Evolutionary conservation across 345 rosid species (phyloP), one percentile per base, ranked within the genome.

Genomic region (Adansonia digitata): DNA sequence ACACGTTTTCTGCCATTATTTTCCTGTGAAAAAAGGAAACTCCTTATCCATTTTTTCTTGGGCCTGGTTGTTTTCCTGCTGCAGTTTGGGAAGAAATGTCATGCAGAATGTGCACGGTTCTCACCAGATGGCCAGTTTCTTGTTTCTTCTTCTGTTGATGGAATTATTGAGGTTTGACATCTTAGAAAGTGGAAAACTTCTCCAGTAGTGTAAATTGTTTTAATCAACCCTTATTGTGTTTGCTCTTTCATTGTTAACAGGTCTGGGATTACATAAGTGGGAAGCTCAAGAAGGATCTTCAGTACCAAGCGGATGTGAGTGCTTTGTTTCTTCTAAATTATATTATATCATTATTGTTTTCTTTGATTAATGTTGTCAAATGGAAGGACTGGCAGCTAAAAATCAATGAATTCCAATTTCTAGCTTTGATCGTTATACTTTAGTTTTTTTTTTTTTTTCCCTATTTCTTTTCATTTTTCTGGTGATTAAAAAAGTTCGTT

Each of bases 101-200:
- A 93, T 78, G 97, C 97, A n/a, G 99, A 95, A 86, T 90, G 91
- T 71, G 93, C 97, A 74, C 82, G 90, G 74, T 93, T 95, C 81
- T 95, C 99, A 61, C 97, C 97, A 66, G 99, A 95, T 80, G 99
- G 99, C 65, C 99, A 95, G 78, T 95, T 91, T 81, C 98, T 95
- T 73, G 97, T 89, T 73, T 93, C 98, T 75, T 89, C 87, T 66
- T 95, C 99, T 62, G 94, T 95, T 73, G 99, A 95, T 85, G 99
- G 99, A 55, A 93, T 93, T 85, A 87, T 95, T 79, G 97, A 95
- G 97, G 98, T 93, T 81, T 73, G 35, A 39, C 34, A 64, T 74
- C 65, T 57, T 26, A 1, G 7, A 13, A 62, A 39, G 26, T 35
- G 35, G 73, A 7, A 74, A 53, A 75, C 42, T 24, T 62, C 20